A percentile compares a stretch with the other conserved stretches of the same genome.
phyloP scores from a whole-genome alignment of 2,329 filamentous ascomycete species.

The Rugonectria rugulosa region DNA sequence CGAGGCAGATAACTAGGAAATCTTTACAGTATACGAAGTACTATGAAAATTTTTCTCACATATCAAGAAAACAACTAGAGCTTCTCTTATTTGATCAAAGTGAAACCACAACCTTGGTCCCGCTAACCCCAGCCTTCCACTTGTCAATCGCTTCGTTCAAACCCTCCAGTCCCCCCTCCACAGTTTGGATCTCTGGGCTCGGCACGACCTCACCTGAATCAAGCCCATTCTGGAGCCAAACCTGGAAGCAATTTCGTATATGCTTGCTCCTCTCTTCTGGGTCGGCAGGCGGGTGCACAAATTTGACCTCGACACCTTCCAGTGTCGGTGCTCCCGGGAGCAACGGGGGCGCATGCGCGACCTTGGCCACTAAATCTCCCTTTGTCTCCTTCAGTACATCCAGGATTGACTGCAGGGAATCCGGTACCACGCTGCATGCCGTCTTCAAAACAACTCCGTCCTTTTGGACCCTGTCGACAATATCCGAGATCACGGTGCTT shows the following conservation, averaged over 20 bases:
- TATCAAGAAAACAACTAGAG: too few species aligned
- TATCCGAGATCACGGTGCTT: not conserved
- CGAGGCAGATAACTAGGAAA: too few species aligned
- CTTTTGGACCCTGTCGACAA: not conserved
- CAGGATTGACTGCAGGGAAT: not conserved
- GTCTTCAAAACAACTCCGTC: not conserved
- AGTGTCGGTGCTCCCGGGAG: too few species aligned
- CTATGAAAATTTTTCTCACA: too few species aligned
- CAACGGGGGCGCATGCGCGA: too few species aligned
- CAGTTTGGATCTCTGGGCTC: not conserved
- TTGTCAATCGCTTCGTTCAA: not conserved
- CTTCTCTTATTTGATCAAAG: too few species aligned
- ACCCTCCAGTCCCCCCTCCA: not conserved
- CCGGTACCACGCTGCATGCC: not conserved
- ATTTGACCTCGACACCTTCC: too few species aligned
- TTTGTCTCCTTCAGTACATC: not conserved
- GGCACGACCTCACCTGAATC: not conserved
- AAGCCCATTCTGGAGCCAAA: not conserved
- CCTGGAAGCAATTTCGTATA: too few species aligned
- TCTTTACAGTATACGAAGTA: too few species aligned
- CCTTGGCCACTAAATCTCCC: too few species aligned
- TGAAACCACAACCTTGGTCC: not conserved
- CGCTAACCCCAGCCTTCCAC: not conserved
- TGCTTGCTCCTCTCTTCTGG: too few species aligned
- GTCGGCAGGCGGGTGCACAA: too few species aligned